Base-by-base conservation (phyloP, 441 rosid genomes). In the Dalechampia spathulata region DNA sequence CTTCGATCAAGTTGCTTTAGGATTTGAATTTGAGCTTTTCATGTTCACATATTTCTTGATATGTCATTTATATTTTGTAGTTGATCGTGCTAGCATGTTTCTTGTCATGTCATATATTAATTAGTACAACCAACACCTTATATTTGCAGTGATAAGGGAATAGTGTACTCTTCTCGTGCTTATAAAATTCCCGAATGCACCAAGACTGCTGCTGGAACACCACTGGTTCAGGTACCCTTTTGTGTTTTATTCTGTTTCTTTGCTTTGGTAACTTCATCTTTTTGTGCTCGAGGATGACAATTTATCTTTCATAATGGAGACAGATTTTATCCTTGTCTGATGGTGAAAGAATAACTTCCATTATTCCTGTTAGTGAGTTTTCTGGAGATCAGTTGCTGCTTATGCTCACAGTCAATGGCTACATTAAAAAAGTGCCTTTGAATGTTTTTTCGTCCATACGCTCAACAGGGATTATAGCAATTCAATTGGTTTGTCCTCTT, bases 91-190 rank as follows among this genome's bases (percentile, higher is more conserved):
- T 5, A 57, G 10, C 34, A 14, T 49, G 28, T 25, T 22, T 21
- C 26, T 59, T 13, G 6, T 11, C 40, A 39, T 10, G 13, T 5
- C 13, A 30, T 8, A 30, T 48, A 32, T 47, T 66, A 25, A 47
- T 10, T 37, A 10, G 28, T 45, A 40, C 41, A 39, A 30, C 36
- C 61, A 26, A 52, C 39, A 34, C 21, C 25, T 69, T 62, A 30
- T 52, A 59, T 64, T 52, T 61, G 62, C 84, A 92, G 97, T 64
- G 97, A 92, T 59, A 76, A 60, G 58, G 99, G 99, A 56, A 85
- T 86, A 61, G 99, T 92, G 41, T 89, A 89, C 78, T 85, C 99
- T 44, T 80, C 94, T 26, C 94, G 94, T 66, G 97, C 99, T n/a
- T 92, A 81, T 69, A 92, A 89, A 81, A 89, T 89, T 62, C 90